phyloP scores from a whole-genome alignment of 306 rosid species.

The Pyrus communis region DNA sequence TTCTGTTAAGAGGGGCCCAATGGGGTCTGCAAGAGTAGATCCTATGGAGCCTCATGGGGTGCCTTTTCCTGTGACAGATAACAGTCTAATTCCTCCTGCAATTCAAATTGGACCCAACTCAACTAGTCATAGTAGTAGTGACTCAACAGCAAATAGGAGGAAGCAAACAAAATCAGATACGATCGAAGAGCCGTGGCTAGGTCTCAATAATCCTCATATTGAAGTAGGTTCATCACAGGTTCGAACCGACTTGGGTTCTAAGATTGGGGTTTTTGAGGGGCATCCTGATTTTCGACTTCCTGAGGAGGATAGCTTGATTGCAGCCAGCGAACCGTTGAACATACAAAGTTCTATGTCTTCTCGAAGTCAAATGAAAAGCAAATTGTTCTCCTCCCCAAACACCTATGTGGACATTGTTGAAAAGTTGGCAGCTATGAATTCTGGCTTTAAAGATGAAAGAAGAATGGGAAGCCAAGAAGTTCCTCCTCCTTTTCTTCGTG shows the following conservation, averaged over 20 bases:
- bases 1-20: slow-evolving; percentile 65
- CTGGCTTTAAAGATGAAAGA: slow-evolving; percentile 58
- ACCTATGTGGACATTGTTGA: slow-evolving; percentile 47
- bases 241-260: slow-evolving; percentile 38
- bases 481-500: slow-evolving; percentile 39
- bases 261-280: slow-evolving; percentile 43
- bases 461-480: slow-evolving; percentile 63
- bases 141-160: slow-evolving; percentile 34
- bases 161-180: slow-evolving; percentile 41
- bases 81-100: slow-evolving; percentile 33
- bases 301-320: slow-evolving; percentile 71
- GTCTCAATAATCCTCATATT: slow-evolving; percentile 44
- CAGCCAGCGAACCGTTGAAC: slow-evolving; percentile 39
- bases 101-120: slow-evolving; percentile 29
- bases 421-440: slow-evolving; percentile 51
- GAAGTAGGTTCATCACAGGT: slow-evolving; percentile 43
- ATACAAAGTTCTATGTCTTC: slow-evolving; percentile 47
- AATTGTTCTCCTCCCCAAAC: slow-evolving; percentile 38
- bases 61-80: slow-evolving; percentile 41
- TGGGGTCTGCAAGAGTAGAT: slow-evolving; percentile 51
- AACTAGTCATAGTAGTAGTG: slow-evolving; percentile 37
- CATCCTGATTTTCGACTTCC: slow-evolving; percentile 55
- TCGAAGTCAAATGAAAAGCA: slow-evolving; percentile 48
- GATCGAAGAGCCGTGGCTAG: slow-evolving; percentile 53
- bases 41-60: slow-evolving; percentile 44